phyloP scores from a whole-genome alignment of 208 protist genomes.

The Acanthamoeba sp. region DNA sequence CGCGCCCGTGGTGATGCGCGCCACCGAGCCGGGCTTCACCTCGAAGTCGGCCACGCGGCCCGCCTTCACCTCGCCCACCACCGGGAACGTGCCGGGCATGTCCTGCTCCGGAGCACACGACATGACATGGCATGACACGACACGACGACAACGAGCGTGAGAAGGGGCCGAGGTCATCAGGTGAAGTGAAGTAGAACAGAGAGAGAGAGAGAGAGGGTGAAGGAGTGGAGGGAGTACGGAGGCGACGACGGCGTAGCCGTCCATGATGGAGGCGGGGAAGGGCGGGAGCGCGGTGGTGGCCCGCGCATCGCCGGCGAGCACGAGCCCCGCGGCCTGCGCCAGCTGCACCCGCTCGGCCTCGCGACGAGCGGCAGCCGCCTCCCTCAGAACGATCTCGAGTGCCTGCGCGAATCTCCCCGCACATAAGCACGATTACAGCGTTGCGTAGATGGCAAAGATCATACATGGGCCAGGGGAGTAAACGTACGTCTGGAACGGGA shows the following conservation, averaged over 20 bases:
- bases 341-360: background rate
- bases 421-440: background rate
- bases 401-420: background rate
- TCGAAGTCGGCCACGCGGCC: constrained; percentile 41
- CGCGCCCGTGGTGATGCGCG: constrained; percentile 84
- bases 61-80: constrained; percentile 77
- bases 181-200: too few relatives aligned
- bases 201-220: background rate
- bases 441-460: too few relatives aligned
- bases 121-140: background rate
- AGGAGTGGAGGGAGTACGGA: background rate
- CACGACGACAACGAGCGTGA: background rate
- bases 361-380: background rate
- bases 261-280: constrained; percentile 85
- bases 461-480: background rate
- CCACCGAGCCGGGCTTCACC: constrained; percentile 31
- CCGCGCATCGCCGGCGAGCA: constrained; percentile 68
- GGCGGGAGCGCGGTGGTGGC: constrained; percentile 72
- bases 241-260: constrained; percentile 84
- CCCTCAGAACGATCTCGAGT: constrained; percentile 17
- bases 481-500: background rate
- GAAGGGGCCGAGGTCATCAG: too few relatives aligned
- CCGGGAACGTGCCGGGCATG: constrained; percentile 69
- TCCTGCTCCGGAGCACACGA: background rate
- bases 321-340: background rate